Evolutionary conservation across 108 stramenopile species (phyloP).

Genomic region (Nitzschia palea): DNA sequence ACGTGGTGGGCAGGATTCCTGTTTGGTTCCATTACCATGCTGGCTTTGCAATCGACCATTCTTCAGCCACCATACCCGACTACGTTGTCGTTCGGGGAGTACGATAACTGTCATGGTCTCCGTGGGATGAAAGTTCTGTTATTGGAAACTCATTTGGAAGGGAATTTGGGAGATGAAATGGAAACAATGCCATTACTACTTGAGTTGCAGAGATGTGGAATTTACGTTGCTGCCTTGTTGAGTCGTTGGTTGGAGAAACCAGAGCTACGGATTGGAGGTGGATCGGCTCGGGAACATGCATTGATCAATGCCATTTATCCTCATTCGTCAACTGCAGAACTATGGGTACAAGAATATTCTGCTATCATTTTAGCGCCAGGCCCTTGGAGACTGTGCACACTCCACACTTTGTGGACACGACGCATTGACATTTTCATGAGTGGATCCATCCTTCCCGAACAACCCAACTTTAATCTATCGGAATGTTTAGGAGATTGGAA

Average conservation of each 20-base stretch:
- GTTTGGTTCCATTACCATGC: constrained; percentile 2
- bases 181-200: constrained; percentile 11
- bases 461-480: background rate
- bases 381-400: background rate
- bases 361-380: constrained; percentile 12
- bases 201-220: background rate
- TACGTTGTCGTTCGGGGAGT: background rate
- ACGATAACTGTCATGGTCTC: background rate
- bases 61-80: constrained; percentile 2
- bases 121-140: constrained; percentile 5
- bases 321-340: background rate
- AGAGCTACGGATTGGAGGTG: background rate
- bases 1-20: constrained; percentile 2
- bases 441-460: constrained; percentile 6
- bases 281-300: constrained; percentile 11
- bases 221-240: constrained; percentile 4
- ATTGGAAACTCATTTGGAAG: constrained; percentile 15
- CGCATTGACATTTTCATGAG: constrained; percentile 11
- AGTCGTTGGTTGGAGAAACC: constrained; percentile 2
- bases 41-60: constrained; percentile 5
- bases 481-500: background rate
- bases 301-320: background rate
- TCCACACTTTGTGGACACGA: constrained; percentile 6
- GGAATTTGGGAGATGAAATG: constrained; percentile 21
- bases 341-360: background rate